phyloP scores from a whole-genome alignment of 345 rosid species.

The Eutrema heterophyllum region DNA sequence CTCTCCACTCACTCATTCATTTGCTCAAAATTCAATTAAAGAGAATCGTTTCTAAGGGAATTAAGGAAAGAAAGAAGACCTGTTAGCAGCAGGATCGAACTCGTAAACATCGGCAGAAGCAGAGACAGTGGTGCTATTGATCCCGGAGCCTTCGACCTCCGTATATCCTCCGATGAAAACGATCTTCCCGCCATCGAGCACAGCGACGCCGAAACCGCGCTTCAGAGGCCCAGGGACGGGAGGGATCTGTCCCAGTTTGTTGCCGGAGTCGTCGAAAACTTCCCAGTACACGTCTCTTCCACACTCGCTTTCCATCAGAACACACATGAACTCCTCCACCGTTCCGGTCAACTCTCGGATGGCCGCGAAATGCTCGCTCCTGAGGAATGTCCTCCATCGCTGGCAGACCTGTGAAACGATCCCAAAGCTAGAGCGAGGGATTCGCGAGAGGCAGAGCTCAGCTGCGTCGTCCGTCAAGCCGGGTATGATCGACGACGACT shows the following conservation, averaged over 20 bases:
- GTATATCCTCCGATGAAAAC: slow-evolving; percentile 75
- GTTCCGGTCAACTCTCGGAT: slow-evolving; percentile 57
- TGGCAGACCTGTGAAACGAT: slow-evolving; percentile 61
- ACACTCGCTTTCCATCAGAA: slow-evolving; percentile 54
- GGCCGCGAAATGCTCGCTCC: slow-evolving; percentile 64
- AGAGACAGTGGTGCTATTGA: slow-evolving; percentile 32
- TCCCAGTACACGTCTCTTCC: slow-evolving; percentile 85
- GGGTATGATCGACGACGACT: slow-evolving; percentile 36
- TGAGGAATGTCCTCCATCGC: slow-evolving; percentile 68
- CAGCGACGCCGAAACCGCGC: slow-evolving; percentile 69
- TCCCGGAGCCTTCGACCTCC: slow-evolving; percentile 38
- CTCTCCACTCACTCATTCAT: too few relatives aligned
- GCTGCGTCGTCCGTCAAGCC: slow-evolving; percentile 90
- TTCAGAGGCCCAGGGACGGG: slow-evolving; percentile 67
- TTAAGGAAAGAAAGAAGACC: slow-evolving; percentile 35
- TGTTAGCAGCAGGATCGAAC: slow-evolving; percentile 72
- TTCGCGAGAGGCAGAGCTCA: slow-evolving; percentile 62
- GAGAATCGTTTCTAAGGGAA: background rate
- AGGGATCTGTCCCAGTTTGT: slow-evolving; percentile 50
- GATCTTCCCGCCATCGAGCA: slow-evolving; percentile 57
- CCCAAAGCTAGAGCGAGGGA: slow-evolving; percentile 56
- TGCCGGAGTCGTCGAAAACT: slow-evolving; percentile 59
- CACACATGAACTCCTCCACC: slow-evolving; percentile 71
- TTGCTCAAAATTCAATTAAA: too few relatives aligned
- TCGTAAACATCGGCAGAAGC: slow-evolving; percentile 67